Evolutionary conservation across 2,329 filamentous ascomycete species (phyloP), one percentile per base, ranked within the genome.

Genomic region (Diplodia seriata): DNA sequence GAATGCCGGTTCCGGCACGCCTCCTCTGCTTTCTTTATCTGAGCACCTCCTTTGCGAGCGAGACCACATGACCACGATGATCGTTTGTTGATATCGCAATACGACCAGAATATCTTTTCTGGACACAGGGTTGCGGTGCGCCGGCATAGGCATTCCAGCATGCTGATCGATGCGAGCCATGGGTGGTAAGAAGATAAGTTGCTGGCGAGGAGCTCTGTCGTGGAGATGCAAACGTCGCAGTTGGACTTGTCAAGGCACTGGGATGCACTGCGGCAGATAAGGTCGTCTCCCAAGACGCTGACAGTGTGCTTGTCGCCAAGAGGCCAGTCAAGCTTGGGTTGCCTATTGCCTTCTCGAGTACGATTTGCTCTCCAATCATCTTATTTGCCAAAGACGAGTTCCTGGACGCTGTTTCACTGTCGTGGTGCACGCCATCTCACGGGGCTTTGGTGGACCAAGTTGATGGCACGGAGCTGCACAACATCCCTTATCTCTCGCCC

Each of bases 231-330:
- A 43, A 18, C 26, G 43, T 61, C 23, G 56, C 49, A 7, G 8
- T 33, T 6, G 31, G 31, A 33, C 31, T 33, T 7, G 31, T 33
- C 31, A 43, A 43, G 18, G 6, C 18, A 43, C 26, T 47, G 18
- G 7, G 40, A n/a, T 43, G 40, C 40, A 18, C 15, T n/a, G n/a
- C 36, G n/a, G 43, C 43, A 47, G 43, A 47, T 43, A 62, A 61
- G 57, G 40, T 61, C 57, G 23, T 49, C 57, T 61, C 33, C 40
- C 38, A 61, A 57, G 55, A 62, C 40, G 3, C 18, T n/a, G 57
- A 49, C 18, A 61, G 26, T 26, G 55, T 20, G 20, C 40, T 23
- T 61, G 40, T 61, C 29, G 26, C 57, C 26, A 50, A 61, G 57
- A 59, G 23, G 55, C 38, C 20, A 43, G 36, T 14, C 47, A 38